Evolutionary conservation across 2,329 filamentous ascomycete genomes (phyloP).

Genomic region (Colletotrichum costaricense): DNA sequence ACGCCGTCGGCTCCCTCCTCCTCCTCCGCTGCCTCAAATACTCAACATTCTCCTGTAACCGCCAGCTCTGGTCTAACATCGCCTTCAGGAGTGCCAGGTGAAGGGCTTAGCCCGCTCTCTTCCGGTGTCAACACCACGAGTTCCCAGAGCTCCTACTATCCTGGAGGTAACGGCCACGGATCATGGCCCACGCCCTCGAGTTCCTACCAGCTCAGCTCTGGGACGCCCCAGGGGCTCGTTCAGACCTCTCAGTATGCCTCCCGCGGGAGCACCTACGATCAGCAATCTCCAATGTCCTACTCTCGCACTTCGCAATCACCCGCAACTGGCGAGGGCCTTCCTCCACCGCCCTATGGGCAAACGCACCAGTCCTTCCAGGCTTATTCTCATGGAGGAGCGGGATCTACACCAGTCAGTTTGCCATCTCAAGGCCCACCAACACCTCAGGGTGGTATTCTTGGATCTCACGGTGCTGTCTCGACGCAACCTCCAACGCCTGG

Average conservation of each 20-base stretch:
- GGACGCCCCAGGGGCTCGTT: conserved; percentile 51
- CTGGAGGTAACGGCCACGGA: conserved; percentile 59
- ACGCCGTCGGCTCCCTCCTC: conserved; percentile 31
- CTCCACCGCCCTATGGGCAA: conserved; percentile 75
- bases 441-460: conserved; percentile 56
- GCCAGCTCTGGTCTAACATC: conserved; percentile 65
- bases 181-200: conserved; percentile 68
- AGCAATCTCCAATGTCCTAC: conserved; percentile 60
- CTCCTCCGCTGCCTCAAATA: conserved; percentile 65
- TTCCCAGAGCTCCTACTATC: conserved; percentile 62
- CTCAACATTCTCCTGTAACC: conserved; percentile 48
- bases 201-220: conserved; percentile 67
- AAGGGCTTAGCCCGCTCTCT: conserved; percentile 71
- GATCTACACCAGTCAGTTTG: conserved; percentile 48
- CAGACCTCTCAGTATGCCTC: conserved; percentile 20
- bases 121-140: conserved; percentile 71
- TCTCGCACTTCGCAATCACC: conserved; percentile 57
- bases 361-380: conserved; percentile 73
- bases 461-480: conserved; percentile 54
- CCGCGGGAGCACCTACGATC: conserved; percentile 51
- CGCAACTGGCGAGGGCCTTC: conserved; percentile 69
- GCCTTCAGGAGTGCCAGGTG: conserved; percentile 61
- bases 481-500: conserved; percentile 61
- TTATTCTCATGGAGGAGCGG: conserved; percentile 61
- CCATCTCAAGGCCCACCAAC: conserved; percentile 43